Percentiles rank a stretch among this genome's conserved stretches.
Evolutionary conservation across 371 early-diverging fungal genomes (phyloP).

Genomic region (Parasitella parasitica): DNA sequence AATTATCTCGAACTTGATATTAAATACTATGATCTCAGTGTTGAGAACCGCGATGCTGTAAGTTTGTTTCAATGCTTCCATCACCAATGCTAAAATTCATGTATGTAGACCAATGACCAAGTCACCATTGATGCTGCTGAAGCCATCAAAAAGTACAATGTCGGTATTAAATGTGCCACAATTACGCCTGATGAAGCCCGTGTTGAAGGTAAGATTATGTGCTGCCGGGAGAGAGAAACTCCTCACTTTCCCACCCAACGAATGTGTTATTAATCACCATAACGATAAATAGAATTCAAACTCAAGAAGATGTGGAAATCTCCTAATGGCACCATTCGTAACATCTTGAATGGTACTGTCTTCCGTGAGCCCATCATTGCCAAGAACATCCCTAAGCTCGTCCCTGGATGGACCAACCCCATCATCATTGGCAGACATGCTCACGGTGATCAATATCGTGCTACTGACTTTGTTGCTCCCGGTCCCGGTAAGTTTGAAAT

Average conservation of each 20-base stretch:
- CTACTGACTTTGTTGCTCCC: constrained; percentile 89
- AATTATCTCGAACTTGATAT: constrained; percentile 91
- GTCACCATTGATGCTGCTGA: constrained; percentile 96
- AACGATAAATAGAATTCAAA: constrained; percentile 71
- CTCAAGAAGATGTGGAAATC: constrained; percentile 96
- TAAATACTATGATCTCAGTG: constrained; percentile 94
- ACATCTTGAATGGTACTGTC: constrained; percentile 95
- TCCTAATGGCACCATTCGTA: constrained; percentile 97
- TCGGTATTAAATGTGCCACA: constrained; percentile 98
- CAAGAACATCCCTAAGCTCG: constrained; percentile 84
- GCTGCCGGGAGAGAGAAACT: not conserved
- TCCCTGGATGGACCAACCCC: constrained; percentile 94
- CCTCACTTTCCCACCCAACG: not conserved
- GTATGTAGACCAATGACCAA: constrained; percentile 83
- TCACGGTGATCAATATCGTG: constrained; percentile 96
- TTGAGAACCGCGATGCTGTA: constrained; percentile 88
- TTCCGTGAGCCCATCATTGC: constrained; percentile 97
- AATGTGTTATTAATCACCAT: not conserved
- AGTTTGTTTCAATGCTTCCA: constrained; percentile 4
- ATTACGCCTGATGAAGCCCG: constrained; percentile 98
- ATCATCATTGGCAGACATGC: constrained; percentile 97
- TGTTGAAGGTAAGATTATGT: constrained; percentile 68
- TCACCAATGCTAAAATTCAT: not conserved
- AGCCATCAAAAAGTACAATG: constrained; percentile 95
- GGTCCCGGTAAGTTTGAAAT: constrained; percentile 91